Evolutionary conservation across 768 basidiomycete genomes (phyloP), one percentile per base, ranked within the genome.

Genomic region (Kwoniella bestiolae): DNA sequence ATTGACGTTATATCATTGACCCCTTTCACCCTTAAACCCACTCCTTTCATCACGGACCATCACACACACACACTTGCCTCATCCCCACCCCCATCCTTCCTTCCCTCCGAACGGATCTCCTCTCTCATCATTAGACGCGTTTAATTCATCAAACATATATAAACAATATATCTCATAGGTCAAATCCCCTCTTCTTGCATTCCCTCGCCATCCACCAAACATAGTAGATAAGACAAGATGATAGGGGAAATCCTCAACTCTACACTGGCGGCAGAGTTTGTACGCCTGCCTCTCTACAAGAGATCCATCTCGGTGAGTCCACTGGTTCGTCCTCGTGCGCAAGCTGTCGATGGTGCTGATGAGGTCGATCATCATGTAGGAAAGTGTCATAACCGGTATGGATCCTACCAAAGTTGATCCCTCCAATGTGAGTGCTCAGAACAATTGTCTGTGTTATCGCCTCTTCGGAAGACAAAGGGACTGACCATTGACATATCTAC

Each of bases 391-490:
- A 28, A 86, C 86, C 56, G 92, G 91, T n/a, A 82, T 84, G 46
- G 88, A 93, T 74, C 93, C 93, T 7, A 76, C 85, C 0, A 38
- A 76, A 0, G 91, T 87, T 81, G 87, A 89, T 67, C 12, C 83
- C 0, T 70, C 75, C 8, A 88, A 94, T 77, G 93, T 93, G 23
- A 81, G 94, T 73, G 88, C n/a, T n/a, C n/a, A n/a, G n/a, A n/a
- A n/a, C n/a, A n/a, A n/a, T n/a, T n/a, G n/a, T n/a, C n/a, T n/a
- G n/a, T n/a, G n/a, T n/a, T n/a, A n/a, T n/a, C n/a, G n/a, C n/a
- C n/a, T n/a, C n/a, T n/a, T n/a, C n/a, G n/a, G n/a, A n/a, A n/a
- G n/a, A n/a, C n/a, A n/a, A n/a, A n/a, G n/a, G n/a, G n/a, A n/a
- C n/a, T n/a, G n/a, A n/a, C n/a, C n/a, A n/a, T n/a, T n/a, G n/a